These are phyloP conservation scores for Carex arenaria DNA, from an alignment of 202 grass and related monocot genomes.

Conservation along the genomic window DNA sequence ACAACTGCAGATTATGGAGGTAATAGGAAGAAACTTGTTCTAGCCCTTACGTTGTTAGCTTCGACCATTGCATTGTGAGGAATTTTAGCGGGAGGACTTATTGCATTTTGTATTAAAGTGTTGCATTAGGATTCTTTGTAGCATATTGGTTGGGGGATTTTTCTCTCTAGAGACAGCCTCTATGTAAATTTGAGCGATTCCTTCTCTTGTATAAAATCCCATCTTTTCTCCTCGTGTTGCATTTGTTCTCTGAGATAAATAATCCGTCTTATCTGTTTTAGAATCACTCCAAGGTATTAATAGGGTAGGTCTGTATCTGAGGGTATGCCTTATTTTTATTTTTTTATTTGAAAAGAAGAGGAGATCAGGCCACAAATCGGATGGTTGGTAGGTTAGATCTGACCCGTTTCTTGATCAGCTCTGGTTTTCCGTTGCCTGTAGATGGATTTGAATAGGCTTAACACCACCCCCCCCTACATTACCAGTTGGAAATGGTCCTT, in stretches of 20 bases:
- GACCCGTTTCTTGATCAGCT: too few relatives aligned
- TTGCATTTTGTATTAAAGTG: conserved; percentile 13
- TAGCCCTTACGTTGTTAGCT: conserved; percentile 8
- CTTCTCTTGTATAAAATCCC: conserved; percentile 18
- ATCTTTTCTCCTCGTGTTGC: not conserved
- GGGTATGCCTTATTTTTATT: not conserved
- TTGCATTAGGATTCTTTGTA: conserved; percentile 24
- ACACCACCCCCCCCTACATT: too few relatives aligned
- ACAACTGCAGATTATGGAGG: conserved; percentile 9
- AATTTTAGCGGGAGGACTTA: not conserved
- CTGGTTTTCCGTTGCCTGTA: too few relatives aligned
- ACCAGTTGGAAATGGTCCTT: too few relatives aligned
- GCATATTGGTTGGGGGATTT: conserved; percentile 10
- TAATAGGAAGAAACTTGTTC: not conserved
- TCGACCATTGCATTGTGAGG: conserved; percentile 14
- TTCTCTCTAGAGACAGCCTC: conserved; percentile 2
- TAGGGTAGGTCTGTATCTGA: not conserved
- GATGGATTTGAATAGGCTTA: too few relatives aligned
- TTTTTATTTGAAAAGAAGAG: not conserved
- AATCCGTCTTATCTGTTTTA: not conserved
- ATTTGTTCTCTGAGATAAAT: not conserved
- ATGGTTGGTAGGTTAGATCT: too few relatives aligned
- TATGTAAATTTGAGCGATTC: conserved; percentile 16
- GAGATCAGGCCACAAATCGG: too few relatives aligned
- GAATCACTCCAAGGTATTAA: not conserved